Evolutionary conservation across 495 filamentous ascomycete genomes (phyloP).

Genomic region (Durotheca rogersii): DNA sequence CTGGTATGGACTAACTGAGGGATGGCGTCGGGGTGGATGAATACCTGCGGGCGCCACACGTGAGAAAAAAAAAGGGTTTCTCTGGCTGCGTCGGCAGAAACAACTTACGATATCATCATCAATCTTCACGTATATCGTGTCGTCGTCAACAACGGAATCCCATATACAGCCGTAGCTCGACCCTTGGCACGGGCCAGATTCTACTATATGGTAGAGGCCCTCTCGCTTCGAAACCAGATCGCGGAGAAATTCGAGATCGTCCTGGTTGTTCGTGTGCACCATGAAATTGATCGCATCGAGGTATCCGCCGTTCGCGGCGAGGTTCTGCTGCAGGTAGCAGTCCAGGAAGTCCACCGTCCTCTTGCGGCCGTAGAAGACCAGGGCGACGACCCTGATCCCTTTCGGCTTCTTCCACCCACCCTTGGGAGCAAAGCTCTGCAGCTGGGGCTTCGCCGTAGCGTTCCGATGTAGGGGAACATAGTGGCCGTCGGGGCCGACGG

Average conservation of each 20-base stretch:
- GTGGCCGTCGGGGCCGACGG: conserved; percentile 18
- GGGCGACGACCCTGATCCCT: conserved; percentile 48
- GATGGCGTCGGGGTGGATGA: conserved; percentile 55
- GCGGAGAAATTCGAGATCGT: conserved; percentile 50
- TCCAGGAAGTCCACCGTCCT: conserved; percentile 52
- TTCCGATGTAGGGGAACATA: conserved; percentile 12
- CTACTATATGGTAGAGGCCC: conserved; percentile 29
- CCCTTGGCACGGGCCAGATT: conserved; percentile 28
- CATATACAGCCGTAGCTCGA: conserved; percentile 37
- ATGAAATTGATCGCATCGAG: conserved; percentile 57
- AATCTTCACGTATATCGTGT: conserved; percentile 55
- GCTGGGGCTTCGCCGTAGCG: conserved; percentile 4
- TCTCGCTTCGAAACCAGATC: conserved; percentile 30
- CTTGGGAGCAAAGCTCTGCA: conserved; percentile 27
- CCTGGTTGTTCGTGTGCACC: conserved; percentile 48
- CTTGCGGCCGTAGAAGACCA: conserved; percentile 52
- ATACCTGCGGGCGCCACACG: conserved; percentile 41
- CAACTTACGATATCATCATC: conserved; percentile 53
- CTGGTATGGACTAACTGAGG: conserved; percentile 55
- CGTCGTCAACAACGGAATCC: conserved; percentile 38
- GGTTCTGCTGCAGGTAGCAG: conserved; percentile 57
- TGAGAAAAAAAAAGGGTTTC: too few species aligned
- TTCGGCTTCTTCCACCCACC: conserved; percentile 43
- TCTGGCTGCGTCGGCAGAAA: too few species aligned
- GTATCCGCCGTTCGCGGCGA: conserved; percentile 52